Evolutionary conservation across 2,329 filamentous ascomycete genomes (phyloP).

Genomic region (Fusarium siculi): DNA sequence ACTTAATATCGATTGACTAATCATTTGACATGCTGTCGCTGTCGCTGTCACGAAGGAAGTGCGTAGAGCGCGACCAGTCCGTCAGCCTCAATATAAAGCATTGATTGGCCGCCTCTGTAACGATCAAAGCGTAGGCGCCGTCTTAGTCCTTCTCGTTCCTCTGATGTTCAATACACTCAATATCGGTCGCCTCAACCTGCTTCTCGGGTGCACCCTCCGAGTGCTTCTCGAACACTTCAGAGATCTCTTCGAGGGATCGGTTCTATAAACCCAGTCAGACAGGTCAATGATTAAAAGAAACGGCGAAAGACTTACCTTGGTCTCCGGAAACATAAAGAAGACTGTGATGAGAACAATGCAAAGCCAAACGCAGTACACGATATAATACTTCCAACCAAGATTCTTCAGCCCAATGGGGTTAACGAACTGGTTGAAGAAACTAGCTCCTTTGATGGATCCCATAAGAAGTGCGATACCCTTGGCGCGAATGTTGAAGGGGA

Average conservation of each 20-base stretch:
- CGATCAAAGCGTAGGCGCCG: fast-evolving
- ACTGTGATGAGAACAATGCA: background rate
- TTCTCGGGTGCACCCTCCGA: fast-evolving
- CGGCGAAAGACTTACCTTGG: background rate
- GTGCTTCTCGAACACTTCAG: background rate
- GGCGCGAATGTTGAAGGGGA: background rate
- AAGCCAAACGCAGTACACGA: background rate
- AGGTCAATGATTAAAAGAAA: fast-evolving
- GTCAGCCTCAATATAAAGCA: fast-evolving
- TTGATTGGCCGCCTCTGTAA: fast-evolving
- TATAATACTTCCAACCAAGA: background rate
- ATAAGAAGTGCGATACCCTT: background rate
- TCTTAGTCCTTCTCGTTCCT: background rate
- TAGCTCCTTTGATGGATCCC: background rate
- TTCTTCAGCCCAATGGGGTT: background rate
- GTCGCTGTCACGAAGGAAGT: fast-evolving
- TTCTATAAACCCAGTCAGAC: background rate
- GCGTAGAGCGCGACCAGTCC: fast-evolving
- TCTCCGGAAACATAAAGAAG: background rate
- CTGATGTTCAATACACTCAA: background rate
- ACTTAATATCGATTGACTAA: too few relatives aligned
- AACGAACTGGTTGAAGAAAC: background rate
- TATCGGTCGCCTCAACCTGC: fast-evolving
- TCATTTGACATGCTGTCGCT: fast-evolving
- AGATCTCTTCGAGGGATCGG: background rate